phyloP scores from a whole-genome alignment of 1,139 yeast species.

The Pichia sp. region DNA sequence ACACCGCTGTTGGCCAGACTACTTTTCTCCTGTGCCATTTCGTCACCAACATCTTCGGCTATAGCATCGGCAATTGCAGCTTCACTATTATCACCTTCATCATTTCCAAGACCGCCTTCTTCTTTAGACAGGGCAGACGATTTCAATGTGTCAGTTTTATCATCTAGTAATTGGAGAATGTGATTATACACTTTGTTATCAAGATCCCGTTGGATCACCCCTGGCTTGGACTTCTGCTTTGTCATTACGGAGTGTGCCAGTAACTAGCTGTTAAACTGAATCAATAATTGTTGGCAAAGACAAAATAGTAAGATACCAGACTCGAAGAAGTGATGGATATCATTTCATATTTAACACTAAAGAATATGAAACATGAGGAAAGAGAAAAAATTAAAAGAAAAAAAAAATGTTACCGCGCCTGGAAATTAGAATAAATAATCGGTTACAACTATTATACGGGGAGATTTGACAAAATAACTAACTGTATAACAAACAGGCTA shows the following conservation, averaged over 20 bases:
- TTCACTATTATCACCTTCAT: background rate
- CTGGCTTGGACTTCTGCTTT: conserved; percentile 18
- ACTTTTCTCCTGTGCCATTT: background rate
- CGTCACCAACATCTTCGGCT: background rate
- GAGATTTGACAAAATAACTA: no score
- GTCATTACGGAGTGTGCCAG: conserved; percentile 1
- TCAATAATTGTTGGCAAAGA: no score
- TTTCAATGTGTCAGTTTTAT: conserved; percentile 27
- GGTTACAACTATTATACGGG: background rate
- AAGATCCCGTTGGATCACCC: conserved; percentile 28
- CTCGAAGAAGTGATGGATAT: background rate
- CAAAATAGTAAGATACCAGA: background rate
- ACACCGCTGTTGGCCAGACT: conserved; percentile 5
- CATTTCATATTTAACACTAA: background rate
- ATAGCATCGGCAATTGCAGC: conserved; percentile 1
- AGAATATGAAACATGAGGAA: background rate
- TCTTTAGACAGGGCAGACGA: conserved; percentile 21
- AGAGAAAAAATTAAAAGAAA: background rate
- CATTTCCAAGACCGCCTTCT: background rate
- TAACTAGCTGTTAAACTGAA: no score
- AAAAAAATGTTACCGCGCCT: conserved; percentile 6
- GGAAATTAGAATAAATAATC: background rate
- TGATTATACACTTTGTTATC: conserved; percentile 34
- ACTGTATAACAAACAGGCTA: no score
- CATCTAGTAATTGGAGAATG: conserved; percentile 30